A percentile compares a stretch with the other conserved stretches of the same genome.
phyloP scores from a whole-genome alignment of 177 flowering plant species.

The Vitis hybrid region DNA sequence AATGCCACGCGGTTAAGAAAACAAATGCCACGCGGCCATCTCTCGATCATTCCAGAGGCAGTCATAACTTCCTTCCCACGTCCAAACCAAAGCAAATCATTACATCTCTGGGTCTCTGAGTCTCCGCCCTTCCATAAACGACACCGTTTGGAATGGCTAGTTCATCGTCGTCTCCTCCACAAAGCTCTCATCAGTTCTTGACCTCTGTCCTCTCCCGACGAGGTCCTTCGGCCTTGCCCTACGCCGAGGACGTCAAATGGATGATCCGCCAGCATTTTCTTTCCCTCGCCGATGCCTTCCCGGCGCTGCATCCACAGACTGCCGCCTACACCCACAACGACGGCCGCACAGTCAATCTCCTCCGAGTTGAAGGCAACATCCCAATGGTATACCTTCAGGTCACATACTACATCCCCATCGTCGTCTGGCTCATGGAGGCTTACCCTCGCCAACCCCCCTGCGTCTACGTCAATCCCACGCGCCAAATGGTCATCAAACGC shows the following conservation, averaged over 20 bases:
- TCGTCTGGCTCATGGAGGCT: slow-evolving; percentile 72
- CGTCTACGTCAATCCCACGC: slow-evolving; percentile 68
- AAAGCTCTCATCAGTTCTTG: slow-evolving; percentile 61
- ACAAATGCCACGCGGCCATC: too few species aligned
- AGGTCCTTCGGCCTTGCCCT: slow-evolving; percentile 70
- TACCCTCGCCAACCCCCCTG: slow-evolving; percentile 77
- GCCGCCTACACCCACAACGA: slow-evolving; percentile 81
- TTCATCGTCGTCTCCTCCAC: slow-evolving; percentile 13
- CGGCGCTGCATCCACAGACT: slow-evolving; percentile 58
- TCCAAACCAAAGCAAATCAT: too few species aligned
- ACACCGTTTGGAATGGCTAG: too few species aligned
- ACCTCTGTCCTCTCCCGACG: slow-evolving; percentile 66
- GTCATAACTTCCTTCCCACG: too few species aligned
- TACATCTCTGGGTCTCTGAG: too few species aligned
- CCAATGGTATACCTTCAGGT: slow-evolving; percentile 60
- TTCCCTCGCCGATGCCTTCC: slow-evolving; percentile 39
- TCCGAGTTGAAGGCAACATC: slow-evolving; percentile 73
- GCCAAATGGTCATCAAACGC: slow-evolving; percentile 79
- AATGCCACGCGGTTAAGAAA: too few species aligned
- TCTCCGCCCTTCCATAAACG: too few species aligned
- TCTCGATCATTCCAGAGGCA: too few species aligned
- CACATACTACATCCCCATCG: slow-evolving; percentile 70
- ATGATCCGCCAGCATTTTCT: slow-evolving; percentile 71
- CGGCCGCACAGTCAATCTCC: slow-evolving; percentile 68
- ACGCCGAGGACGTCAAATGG: slow-evolving; percentile 72